A percentile compares a stretch with the other conserved stretches of the same genome.
phyloP scores from a whole-genome alignment of 345 rosid genomes.

The Garcia nutans region DNA sequence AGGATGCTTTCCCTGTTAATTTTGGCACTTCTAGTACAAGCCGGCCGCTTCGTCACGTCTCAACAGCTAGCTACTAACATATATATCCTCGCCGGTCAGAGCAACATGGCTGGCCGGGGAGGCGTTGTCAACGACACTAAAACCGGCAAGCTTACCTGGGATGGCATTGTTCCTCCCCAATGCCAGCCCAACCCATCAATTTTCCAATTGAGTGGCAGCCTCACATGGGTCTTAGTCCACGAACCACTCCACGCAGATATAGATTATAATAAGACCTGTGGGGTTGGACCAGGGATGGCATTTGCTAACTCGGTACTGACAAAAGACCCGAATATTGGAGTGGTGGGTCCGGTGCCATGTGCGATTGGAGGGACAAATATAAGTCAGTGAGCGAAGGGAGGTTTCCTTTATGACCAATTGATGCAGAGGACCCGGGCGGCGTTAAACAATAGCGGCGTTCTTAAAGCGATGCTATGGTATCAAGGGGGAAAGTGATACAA shows the following conservation, averaged over 20 bases:
- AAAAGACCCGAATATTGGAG: slow-evolving; percentile 14
- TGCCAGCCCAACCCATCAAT: slow-evolving; percentile 32
- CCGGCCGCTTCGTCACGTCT: background rate
- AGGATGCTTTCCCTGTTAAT: slow-evolving; percentile 18
- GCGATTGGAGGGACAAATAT: slow-evolving; percentile 31
- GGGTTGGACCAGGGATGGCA: slow-evolving; percentile 35
- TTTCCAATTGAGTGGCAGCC: slow-evolving; percentile 15
- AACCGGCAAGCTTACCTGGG: slow-evolving; percentile 20
- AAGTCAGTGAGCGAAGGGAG: slow-evolving; percentile 30
- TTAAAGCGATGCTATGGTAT: slow-evolving; percentile 29
- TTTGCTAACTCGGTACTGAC: slow-evolving; percentile 29
- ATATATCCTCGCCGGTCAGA: slow-evolving; percentile 33
- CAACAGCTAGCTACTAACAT: slow-evolving; percentile 18
- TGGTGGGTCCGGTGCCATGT: slow-evolving; percentile 28
- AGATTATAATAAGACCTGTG: slow-evolving; percentile 29
- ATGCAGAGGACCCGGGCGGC: slow-evolving; percentile 20
- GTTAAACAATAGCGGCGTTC: slow-evolving; percentile 16
- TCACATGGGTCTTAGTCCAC: slow-evolving; percentile 27
- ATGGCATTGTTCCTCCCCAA: slow-evolving; percentile 27
- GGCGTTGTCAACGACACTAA: slow-evolving; percentile 19
- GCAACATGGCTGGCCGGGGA: slow-evolving; percentile 41
- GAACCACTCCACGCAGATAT: slow-evolving; percentile 35
- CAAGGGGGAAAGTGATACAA: slow-evolving; percentile 32
- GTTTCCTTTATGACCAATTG: slow-evolving; percentile 24
- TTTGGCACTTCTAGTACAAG: slow-evolving; percentile 2